Base-by-base conservation (phyloP, 768 basidiomycete genomes). In the Naganishia vishniacii region DNA sequence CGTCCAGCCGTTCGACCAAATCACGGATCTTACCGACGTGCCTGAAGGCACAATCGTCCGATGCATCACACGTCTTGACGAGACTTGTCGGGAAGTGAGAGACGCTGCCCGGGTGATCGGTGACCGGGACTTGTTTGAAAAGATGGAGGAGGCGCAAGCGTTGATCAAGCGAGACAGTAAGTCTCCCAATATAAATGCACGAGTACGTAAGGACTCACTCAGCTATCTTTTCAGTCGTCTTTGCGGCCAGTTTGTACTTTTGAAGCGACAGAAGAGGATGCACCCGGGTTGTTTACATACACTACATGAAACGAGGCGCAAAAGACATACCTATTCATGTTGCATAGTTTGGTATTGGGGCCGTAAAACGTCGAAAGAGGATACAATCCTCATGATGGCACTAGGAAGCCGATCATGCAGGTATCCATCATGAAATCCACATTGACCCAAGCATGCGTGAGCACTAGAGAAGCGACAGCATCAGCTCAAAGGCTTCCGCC, bases 101-200 rank as follows among this genome's bases (percentile, higher is more conserved):
- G 95, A 99, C 77, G 94, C 94, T 2, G 95, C 95, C 7, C 84
- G 95, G 34, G 93, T 98, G 41, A 95, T 98, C 59, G 95, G 95
- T 2, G 95, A 98, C 77, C 87, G 88, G 25, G 91, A 89, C 53
- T 78, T 99, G 42, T 95, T 97, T 82, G 88, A 88, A 78, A 98
- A 98, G 77, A 95, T 98, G 92, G 94, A 97, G 72, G 89, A 91
- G 70, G 86, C 89, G 0, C 93, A 97, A 73, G 83, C 85, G 42
- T 88, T 87, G 77, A 97, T 99, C 69, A 94, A 94, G 77, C 81
- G 95, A 76, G 95, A 98, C 76, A 94, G 91, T 92, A 77, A 82
- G 91, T 84, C 41, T 16, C 25, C 12, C 34, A 31, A 20, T 12
- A 4, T 8, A 3, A 11, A 5, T 11, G 13, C 59, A 12, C 60